A percentile compares a stretch with the other conserved stretches of the same genome.
phyloP scores from a whole-genome alignment of 495 filamentous ascomycete species.

The Xylaria castorea region DNA sequence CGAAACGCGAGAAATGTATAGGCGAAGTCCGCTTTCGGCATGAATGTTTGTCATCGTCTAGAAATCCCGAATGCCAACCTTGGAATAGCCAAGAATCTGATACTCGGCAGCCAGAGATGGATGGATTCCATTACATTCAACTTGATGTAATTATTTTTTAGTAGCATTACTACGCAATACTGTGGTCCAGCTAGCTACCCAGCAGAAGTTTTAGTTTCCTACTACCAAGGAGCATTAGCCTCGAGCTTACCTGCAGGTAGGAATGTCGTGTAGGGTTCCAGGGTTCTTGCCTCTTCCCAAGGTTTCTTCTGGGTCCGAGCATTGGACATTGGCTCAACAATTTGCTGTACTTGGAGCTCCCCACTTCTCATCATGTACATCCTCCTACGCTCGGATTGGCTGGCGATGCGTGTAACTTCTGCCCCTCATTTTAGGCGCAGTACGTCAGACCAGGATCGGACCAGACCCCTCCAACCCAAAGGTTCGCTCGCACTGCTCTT shows the following conservation, averaged over 20 bases:
- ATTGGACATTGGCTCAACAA: background rate
- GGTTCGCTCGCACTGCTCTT: background rate
- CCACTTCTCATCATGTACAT: background rate
- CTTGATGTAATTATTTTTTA: background rate
- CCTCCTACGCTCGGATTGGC: background rate
- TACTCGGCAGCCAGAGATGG: background rate
- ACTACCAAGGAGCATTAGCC: background rate
- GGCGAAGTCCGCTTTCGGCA: constrained; percentile 24
- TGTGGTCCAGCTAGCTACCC: background rate
- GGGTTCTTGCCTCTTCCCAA: constrained; percentile 6
- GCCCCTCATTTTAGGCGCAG: constrained; percentile 12
- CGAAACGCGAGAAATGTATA: background rate
- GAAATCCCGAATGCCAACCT: background rate
- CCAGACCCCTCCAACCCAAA: constrained; percentile 22
- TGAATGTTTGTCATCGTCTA: background rate
- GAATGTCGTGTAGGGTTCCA: background rate
- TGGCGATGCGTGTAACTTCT: background rate
- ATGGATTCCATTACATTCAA: constrained; percentile 4
- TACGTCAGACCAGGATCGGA: constrained; percentile 19
- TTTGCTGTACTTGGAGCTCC: background rate
- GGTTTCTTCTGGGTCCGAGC: background rate
- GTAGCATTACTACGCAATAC: background rate
- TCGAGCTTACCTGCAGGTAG: background rate
- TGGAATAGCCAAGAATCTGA: background rate
- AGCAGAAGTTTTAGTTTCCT: background rate